These are phyloP conservation scores for Trypanosoma platydactyli DNA, from an alignment of 208 protist genomes.

Conservation along the genomic window DNA sequence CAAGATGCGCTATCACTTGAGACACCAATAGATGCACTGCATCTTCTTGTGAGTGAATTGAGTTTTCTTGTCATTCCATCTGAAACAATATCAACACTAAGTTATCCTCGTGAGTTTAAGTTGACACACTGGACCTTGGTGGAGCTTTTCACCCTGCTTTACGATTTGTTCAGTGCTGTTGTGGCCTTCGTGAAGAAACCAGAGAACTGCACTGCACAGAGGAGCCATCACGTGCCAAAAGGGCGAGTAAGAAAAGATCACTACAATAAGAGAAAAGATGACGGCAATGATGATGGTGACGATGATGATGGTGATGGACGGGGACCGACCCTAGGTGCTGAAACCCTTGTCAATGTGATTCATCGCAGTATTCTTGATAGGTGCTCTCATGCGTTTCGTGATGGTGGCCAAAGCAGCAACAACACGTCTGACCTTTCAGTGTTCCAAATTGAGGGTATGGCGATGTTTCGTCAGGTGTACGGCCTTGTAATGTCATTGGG, in stretches of 20 bases:
- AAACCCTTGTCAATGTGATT: slow-evolving; percentile 14
- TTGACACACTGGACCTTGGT: slow-evolving; percentile 55
- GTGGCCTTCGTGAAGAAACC: slow-evolving; percentile 22
- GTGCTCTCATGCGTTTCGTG: neutral
- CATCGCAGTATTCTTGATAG: slow-evolving; percentile 20
- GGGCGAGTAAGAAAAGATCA: too few species aligned
- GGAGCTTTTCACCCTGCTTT: slow-evolving; percentile 57
- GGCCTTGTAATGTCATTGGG: slow-evolving; percentile 73
- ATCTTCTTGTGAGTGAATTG: slow-evolving; percentile 51
- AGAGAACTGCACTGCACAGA: neutral
- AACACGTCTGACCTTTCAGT: neutral
- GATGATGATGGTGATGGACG: slow-evolving; percentile 6
- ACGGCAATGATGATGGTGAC: neutral
- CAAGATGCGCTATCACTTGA: slow-evolving; percentile 68
- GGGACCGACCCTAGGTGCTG: slow-evolving; percentile 11
- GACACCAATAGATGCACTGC: slow-evolving; percentile 32
- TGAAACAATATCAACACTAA: slow-evolving; percentile 21
- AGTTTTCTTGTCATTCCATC: slow-evolving; percentile 30
- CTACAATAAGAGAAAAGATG: neutral
- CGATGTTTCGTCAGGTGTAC: slow-evolving; percentile 67
- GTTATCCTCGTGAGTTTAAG: slow-evolving; percentile 64
- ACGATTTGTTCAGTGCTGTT: slow-evolving; percentile 39
- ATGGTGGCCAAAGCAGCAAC: neutral
- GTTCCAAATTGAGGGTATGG: slow-evolving; percentile 15
- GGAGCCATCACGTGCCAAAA: neutral